Conservation (phyloP, 2,329 filamentous ascomycete species). For the Ophiosphaerella narmari region DNA sequence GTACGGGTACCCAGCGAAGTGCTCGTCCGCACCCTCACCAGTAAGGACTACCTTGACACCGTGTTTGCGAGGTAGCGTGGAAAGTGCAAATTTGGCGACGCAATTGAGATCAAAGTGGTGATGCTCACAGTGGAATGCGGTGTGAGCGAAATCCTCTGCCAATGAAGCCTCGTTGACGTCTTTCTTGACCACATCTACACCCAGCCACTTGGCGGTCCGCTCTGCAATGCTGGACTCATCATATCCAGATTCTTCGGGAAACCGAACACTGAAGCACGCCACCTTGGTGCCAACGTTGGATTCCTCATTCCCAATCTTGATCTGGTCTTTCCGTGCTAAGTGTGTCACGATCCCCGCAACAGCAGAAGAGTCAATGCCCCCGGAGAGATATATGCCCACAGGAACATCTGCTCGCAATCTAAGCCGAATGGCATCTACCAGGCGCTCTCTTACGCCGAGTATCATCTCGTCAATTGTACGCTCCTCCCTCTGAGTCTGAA, state of each 20-base stretch:
- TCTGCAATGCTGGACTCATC: conserved; percentile 42
- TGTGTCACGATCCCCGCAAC: conserved; percentile 61
- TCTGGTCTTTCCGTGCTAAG: conserved; percentile 29
- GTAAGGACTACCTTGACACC: conserved; percentile 61
- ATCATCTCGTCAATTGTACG: conserved; percentile 23
- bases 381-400: conserved; percentile 61
- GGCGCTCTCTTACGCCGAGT: conserved; percentile 52
- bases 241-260: too few species aligned
- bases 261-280: too few species aligned
- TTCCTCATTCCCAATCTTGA: too few species aligned
- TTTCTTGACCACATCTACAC: conserved; percentile 46
- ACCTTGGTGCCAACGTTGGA: too few species aligned
- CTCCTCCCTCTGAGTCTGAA: too few species aligned
- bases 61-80: conserved; percentile 49
- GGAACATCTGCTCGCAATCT: conserved; percentile 62
- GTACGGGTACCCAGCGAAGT: conserved; percentile 59
- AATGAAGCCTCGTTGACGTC: conserved; percentile 51
- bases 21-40: conserved; percentile 58
- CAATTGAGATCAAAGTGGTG: conserved; percentile 57
- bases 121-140: conserved; percentile 52
- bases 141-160: conserved; percentile 50
- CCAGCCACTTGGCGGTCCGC: conserved; percentile 54
- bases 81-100: conserved; percentile 57
- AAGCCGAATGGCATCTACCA: conserved; percentile 58
- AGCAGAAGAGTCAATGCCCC: conserved; percentile 62